Percentiles rank a stretch among this genome's conserved stretches.
These are phyloP conservation scores for Chlamydomonas applanata DNA, from an alignment of 139 green algal species.

Conservation along the genomic window DNA sequence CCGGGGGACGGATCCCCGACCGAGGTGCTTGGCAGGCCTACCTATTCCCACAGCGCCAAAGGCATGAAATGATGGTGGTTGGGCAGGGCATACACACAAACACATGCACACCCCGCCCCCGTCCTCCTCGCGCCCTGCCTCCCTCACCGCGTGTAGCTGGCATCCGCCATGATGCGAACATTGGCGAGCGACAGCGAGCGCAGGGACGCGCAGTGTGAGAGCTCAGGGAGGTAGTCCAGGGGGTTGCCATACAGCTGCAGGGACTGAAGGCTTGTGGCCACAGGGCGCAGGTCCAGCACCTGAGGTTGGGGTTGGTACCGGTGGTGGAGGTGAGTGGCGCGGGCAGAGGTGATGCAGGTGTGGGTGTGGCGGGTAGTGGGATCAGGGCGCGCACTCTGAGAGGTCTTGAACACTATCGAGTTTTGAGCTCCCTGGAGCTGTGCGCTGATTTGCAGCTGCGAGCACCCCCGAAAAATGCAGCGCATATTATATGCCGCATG, in stretches of 20 bases:
- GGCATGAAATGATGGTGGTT: not conserved
- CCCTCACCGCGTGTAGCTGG: slow-evolving; percentile 41
- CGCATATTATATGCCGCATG: no score
- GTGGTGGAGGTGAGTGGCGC: no score
- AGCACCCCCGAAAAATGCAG: no score
- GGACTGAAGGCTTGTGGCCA: slow-evolving; percentile 3
- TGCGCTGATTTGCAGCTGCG: no score
- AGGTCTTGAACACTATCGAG: no score
- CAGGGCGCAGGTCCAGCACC: slow-evolving; percentile 79
- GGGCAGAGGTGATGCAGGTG: no score
- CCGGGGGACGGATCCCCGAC: not conserved
- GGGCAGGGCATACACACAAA: not conserved
- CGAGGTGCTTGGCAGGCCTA: not conserved
- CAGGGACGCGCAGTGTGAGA: slow-evolving; percentile 69
- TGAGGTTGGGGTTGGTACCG: no score
- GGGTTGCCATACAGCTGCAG: slow-evolving; percentile 85
- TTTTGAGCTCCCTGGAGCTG: no score
- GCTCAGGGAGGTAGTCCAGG: slow-evolving; percentile 92
- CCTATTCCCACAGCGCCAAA: not conserved
- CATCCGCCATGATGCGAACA: slow-evolving; percentile 53
- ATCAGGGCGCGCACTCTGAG: no score
- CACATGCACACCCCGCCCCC: slow-evolving; percentile 23
- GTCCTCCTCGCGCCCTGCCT: no score
- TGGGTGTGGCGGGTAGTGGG: no score
- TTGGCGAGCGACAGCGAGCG: slow-evolving; percentile 78